These are phyloP conservation scores for Cyphellophora attinorum DNA, from an alignment of 2,329 filamentous ascomycete species.

Conservation along the genomic window DNA sequence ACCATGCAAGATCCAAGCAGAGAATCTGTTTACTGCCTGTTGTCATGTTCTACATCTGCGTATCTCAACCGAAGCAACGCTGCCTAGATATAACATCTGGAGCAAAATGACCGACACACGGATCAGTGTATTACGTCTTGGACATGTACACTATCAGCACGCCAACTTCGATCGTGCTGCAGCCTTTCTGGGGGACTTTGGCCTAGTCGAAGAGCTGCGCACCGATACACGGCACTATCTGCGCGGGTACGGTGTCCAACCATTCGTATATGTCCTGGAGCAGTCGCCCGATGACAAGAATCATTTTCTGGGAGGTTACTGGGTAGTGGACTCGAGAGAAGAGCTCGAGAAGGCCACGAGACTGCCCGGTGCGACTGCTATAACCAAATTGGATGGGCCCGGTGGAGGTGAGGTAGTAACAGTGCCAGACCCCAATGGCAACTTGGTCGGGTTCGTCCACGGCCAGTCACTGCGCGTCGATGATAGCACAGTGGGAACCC, in stretches of 20 bases:
- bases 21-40: too few species aligned
- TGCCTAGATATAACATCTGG: too few species aligned
- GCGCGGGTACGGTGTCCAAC: constrained; percentile 52
- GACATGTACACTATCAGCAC: constrained; percentile 24
- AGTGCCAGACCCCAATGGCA: constrained; percentile 15
- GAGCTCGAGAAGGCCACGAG: constrained; percentile 10
- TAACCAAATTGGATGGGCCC: constrained; percentile 10
- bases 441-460: constrained; percentile 14
- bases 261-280: constrained; percentile 44
- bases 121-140: constrained; percentile 21
- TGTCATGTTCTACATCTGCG: too few species aligned
- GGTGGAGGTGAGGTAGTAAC: constrained; percentile 16
- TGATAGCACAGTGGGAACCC: constrained; percentile 1
- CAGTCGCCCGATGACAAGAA: constrained; percentile 9
- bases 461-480: constrained; percentile 10
- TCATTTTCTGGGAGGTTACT: constrained; percentile 10
- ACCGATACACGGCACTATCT: constrained; percentile 43
- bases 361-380: constrained; percentile 5
- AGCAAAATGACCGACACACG: background rate
- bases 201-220: constrained; percentile 19
- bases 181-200: constrained; percentile 24
- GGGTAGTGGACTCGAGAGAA: constrained; percentile 10
- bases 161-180: constrained; percentile 19
- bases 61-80: too few species aligned
- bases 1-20: too few species aligned